phyloP scores from a whole-genome alignment of 1,284 basidiomycete species.

The Sphaerobolus stellatus region DNA sequence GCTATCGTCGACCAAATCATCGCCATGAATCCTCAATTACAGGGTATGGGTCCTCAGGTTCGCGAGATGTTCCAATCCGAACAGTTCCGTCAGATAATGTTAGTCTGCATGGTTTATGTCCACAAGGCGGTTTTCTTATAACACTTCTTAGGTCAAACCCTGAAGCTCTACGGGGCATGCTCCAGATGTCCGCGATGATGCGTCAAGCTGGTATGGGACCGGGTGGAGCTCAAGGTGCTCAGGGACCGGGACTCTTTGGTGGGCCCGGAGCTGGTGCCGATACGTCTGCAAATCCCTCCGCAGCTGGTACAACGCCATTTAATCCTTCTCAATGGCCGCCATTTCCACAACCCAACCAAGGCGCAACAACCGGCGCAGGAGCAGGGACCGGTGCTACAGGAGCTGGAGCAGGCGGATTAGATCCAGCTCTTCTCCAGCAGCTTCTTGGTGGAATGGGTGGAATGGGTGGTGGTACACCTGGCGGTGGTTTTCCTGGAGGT shows the following conservation, averaged over 20 bases:
- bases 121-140: neutral
- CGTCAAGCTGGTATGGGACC: slow-evolving; percentile 34
- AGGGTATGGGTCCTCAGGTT: slow-evolving; percentile 76
- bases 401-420: slow-evolving; percentile 27
- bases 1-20: slow-evolving; percentile 84
- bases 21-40: slow-evolving; percentile 76
- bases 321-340: slow-evolving; percentile 13
- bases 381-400: slow-evolving; percentile 17
- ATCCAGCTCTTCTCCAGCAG: slow-evolving; percentile 52
- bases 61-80: slow-evolving; percentile 78
- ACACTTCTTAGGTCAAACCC: slow-evolving; percentile 64
- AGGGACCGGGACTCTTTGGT: slow-evolving; percentile 24
- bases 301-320: slow-evolving; percentile 30
- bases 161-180: slow-evolving; percentile 74
- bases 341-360: slow-evolving; percentile 27
- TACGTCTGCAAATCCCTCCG: slow-evolving; percentile 61
- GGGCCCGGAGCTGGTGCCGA: slow-evolving; percentile 20
- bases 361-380: slow-evolving; percentile 9
- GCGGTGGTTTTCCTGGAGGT: slow-evolving; percentile 14
- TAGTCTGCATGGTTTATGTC: slow-evolving; percentile 25
- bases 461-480: slow-evolving; percentile 18
- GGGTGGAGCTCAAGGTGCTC: slow-evolving; percentile 25
- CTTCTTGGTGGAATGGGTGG: slow-evolving; percentile 38
- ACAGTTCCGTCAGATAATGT: slow-evolving; percentile 82
- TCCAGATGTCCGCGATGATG: slow-evolving; percentile 73